Evolutionary conservation across 2,329 filamentous ascomycete species (phyloP).

Genomic region (Colletotrichum sp.): DNA sequence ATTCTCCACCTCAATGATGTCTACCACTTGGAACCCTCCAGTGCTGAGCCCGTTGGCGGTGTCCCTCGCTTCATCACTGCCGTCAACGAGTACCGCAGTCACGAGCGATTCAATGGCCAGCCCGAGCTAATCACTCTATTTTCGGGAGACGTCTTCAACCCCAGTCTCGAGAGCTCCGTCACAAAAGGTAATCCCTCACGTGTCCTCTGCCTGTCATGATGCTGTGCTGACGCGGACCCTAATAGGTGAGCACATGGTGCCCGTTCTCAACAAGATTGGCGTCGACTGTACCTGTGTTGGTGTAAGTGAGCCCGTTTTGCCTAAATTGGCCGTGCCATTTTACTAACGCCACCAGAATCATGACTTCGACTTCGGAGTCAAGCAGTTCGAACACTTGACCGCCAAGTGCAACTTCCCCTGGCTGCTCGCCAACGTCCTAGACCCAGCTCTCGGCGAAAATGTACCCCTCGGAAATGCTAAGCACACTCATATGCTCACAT

Average conservation of each 20-base stretch:
- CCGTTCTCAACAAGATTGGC: slow-evolving; percentile 77
- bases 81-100: slow-evolving; percentile 74
- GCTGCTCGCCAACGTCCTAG: slow-evolving; percentile 87
- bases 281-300: slow-evolving; percentile 85
- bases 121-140: slow-evolving; percentile 78
- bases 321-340: slow-evolving; percentile 1
- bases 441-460: slow-evolving; percentile 78
- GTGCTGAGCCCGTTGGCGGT: slow-evolving; percentile 84
- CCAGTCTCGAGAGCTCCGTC: slow-evolving; percentile 84
- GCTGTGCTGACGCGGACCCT: neutral
- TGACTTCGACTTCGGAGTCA: slow-evolving; percentile 89
- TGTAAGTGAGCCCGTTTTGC: slow-evolving; percentile 52
- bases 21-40: slow-evolving; percentile 80
- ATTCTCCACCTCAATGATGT: slow-evolving; percentile 93
- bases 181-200: slow-evolving; percentile 69
- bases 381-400: slow-evolving; percentile 76
- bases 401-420: slow-evolving; percentile 84
- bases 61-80: slow-evolving; percentile 81
- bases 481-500: slow-evolving; percentile 77
- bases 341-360: slow-evolving; percentile 68
- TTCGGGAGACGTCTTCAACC: slow-evolving; percentile 92
- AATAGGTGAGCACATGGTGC: slow-evolving; percentile 82
- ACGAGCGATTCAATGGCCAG: slow-evolving; percentile 65
- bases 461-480: slow-evolving; percentile 78
- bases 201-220: neutral